Conservation (phyloP, 1,284 basidiomycete species). For the Ceratobasidium sp. region DNA sequence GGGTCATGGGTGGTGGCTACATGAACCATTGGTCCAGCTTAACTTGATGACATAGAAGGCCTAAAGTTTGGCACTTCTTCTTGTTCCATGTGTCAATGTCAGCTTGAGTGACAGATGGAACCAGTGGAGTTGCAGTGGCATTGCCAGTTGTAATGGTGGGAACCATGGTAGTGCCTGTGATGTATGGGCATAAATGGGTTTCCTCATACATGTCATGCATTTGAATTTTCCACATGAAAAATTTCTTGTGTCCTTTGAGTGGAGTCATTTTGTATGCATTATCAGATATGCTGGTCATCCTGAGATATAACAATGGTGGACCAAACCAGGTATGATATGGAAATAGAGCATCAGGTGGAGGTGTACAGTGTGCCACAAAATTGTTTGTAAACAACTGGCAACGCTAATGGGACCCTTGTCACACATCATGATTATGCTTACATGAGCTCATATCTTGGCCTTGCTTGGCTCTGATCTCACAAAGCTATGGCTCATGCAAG, state of each 20-base stretch:
- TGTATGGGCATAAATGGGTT: neutral
- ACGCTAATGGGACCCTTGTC: too few species aligned
- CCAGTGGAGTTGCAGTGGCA: neutral
- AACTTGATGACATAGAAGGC: neutral
- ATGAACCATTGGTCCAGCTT: slow-evolving; percentile 5
- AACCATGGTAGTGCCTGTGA: neutral
- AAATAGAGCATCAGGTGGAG: too few species aligned
- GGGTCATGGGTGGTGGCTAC: neutral
- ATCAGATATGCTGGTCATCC: neutral
- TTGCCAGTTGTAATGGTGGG: neutral
- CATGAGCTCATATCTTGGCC: too few species aligned
- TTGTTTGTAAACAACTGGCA: too few species aligned
- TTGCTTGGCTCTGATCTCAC: too few species aligned
- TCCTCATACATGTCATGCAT: slow-evolving; percentile 28
- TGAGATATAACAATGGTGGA: neutral
- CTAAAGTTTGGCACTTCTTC: too few species aligned
- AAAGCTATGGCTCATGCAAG: too few species aligned
- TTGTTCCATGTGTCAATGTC: too few species aligned
- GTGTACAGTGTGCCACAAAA: too few species aligned
- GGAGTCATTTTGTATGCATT: too few species aligned
- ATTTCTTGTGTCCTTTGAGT: slow-evolving; percentile 14
- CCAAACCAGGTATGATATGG: neutral
- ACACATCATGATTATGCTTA: too few species aligned
- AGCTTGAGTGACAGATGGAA: neutral
- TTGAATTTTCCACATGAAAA: slow-evolving; percentile 11